Conservation (phyloP, 202 grass and related monocot genomes). For the Musa balbisiana region DNA sequence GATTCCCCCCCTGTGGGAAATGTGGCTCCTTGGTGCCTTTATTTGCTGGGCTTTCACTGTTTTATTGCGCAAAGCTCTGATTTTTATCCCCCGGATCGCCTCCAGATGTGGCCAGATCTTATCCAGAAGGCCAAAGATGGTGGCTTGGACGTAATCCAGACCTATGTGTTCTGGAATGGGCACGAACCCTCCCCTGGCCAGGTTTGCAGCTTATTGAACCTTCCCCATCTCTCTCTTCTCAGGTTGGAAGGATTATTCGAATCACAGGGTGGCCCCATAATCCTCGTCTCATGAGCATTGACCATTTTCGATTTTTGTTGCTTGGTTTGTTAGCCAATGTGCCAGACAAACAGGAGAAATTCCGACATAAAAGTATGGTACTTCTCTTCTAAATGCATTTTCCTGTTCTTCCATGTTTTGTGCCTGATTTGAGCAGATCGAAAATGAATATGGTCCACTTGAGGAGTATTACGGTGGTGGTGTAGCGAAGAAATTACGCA, state of each 20-base stretch:
- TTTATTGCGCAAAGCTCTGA: background rate
- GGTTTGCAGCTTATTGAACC: constrained; percentile 21
- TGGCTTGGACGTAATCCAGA: constrained; percentile 89
- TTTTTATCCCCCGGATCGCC: background rate
- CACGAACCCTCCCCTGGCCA: constrained; percentile 64
- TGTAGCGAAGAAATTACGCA: background rate
- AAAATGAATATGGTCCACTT: constrained; percentile 18
- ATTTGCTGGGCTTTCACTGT: background rate
- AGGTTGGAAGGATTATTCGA: constrained; percentile 54
- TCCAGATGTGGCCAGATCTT: constrained; percentile 88
- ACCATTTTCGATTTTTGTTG: background rate
- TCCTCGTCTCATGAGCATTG: constrained; percentile 60
- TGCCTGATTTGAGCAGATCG: constrained; percentile 9
- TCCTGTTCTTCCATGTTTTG: background rate
- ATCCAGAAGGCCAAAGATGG: constrained; percentile 93
- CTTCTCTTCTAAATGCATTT: background rate
- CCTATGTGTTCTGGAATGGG: constrained; percentile 97
- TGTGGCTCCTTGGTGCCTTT: constrained; percentile 8
- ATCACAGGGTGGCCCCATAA: constrained; percentile 82
- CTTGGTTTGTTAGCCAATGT: background rate
- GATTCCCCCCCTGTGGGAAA: background rate
- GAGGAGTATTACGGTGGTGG: constrained; percentile 5
- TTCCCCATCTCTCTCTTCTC: background rate
- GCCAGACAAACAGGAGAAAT: background rate
- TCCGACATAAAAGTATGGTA: background rate